A percentile compares a stretch with the other conserved stretches of the same genome.
Conservation (phyloP, 2,329 filamentous ascomycete genomes). For the Ascochyta viciae-villosae region DNA sequence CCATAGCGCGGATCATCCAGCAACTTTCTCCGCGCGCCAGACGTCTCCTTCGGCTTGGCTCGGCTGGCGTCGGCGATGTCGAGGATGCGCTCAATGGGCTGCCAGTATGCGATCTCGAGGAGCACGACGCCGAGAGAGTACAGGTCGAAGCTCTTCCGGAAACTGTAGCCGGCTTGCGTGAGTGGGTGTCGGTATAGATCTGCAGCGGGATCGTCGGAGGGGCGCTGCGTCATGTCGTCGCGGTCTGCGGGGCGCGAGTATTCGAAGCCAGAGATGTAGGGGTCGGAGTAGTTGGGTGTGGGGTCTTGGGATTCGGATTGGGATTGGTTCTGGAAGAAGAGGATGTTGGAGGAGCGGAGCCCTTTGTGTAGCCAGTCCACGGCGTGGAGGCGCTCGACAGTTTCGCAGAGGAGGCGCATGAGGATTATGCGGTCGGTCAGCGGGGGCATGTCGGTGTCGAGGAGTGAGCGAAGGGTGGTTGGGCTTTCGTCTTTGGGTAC, state of each 20-base stretch:
- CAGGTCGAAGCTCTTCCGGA: constrained; percentile 60
- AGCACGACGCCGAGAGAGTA: constrained; percentile 62
- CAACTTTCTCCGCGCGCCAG: constrained; percentile 45
- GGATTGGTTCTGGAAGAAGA: constrained; percentile 54
- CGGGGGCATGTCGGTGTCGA: constrained; percentile 53
- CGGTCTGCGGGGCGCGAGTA: constrained; percentile 60
- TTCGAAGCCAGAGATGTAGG: constrained; percentile 62
- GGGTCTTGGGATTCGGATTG: constrained; percentile 17
- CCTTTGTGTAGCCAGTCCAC: constrained; percentile 67
- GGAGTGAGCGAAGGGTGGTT: constrained; percentile 57
- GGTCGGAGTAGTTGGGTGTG: constrained; percentile 50
- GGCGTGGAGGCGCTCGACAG: constrained; percentile 62
- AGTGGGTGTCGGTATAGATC: constrained; percentile 61
- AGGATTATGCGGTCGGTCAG: constrained; percentile 61
- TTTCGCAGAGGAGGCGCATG: constrained; percentile 61
- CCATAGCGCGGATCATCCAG: constrained; percentile 27
- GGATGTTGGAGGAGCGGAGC: constrained; percentile 61
- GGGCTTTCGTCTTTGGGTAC: constrained; percentile 51
- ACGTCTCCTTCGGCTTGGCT: constrained; percentile 50
- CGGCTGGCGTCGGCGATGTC: constrained; percentile 41
- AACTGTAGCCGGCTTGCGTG: constrained; percentile 46
- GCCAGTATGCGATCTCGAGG: constrained; percentile 63
- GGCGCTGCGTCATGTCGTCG: constrained; percentile 61
- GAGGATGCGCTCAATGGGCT: constrained; percentile 55
- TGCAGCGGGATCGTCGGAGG: constrained; percentile 53